Evolutionary conservation across 805 yeast species (phyloP).

Genomic region (Blastobotrys attinorum): DNA sequence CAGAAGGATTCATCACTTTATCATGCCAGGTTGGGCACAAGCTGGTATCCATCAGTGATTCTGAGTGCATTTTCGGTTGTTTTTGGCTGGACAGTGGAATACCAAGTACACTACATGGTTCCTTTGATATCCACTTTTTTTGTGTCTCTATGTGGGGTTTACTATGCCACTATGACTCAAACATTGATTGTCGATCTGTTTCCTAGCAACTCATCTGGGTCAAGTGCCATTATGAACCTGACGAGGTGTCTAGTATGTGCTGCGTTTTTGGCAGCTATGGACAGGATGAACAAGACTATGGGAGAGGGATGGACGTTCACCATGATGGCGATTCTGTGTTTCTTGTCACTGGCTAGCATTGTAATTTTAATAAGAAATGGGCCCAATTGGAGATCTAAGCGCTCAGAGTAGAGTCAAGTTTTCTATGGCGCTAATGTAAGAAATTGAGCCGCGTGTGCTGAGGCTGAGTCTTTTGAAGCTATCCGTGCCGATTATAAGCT

Average conservation of each 20-base stretch:
- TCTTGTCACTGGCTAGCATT: constrained; percentile 4
- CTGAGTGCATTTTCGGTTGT: constrained; percentile 36
- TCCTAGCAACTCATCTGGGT: constrained; percentile 62
- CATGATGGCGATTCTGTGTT: constrained; percentile 43
- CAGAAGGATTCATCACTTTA: constrained; percentile 44
- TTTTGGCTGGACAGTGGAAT: constrained; percentile 68
- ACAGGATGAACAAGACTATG: constrained; percentile 49
- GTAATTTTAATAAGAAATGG: no score
- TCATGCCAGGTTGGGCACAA: constrained; percentile 43
- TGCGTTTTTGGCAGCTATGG: constrained; percentile 57
- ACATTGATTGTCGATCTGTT: constrained; percentile 67
- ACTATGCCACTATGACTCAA: constrained; percentile 29
- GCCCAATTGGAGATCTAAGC: no score
- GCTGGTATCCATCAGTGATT: constrained; percentile 39
- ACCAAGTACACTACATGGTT: constrained; percentile 39
- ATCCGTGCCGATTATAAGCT: no score
- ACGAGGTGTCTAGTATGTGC: constrained; percentile 68
- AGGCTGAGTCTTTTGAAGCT: no score
- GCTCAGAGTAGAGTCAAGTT: no score
- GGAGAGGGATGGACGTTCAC: constrained; percentile 71
- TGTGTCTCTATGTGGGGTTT: constrained; percentile 43
- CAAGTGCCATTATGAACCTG: constrained; percentile 64
- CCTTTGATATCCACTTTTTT: constrained; percentile 52
- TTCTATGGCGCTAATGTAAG: no score
- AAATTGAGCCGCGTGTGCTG: no score